Percentiles rank a stretch among this genome's conserved stretches.
Evolutionary conservation across 768 basidiomycete genomes (phyloP).

Genomic region (Pleurotus giganteus): DNA sequence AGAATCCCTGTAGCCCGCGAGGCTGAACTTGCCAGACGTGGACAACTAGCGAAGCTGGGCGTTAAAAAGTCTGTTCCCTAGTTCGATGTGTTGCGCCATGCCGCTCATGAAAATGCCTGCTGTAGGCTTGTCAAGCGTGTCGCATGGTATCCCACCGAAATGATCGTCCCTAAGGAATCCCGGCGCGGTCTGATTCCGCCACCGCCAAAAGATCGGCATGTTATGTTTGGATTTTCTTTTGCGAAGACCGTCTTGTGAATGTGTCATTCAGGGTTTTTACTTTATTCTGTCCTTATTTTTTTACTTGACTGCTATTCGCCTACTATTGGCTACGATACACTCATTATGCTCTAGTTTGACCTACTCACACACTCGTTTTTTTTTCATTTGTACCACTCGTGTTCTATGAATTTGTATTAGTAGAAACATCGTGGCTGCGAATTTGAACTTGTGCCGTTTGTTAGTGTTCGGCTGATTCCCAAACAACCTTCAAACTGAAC

Average conservation of each 20-base stretch:
- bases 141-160: slow-evolving; percentile 19
- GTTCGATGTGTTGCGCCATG: not conserved
- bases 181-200: not conserved
- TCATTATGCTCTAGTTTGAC: not conserved
- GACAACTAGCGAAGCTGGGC: not conserved
- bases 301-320: not conserved
- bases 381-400: not conserved
- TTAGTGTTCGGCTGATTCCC: slow-evolving; percentile 3
- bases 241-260: slow-evolving; percentile 16
- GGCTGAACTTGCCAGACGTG: slow-evolving; percentile 2
- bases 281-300: not conserved
- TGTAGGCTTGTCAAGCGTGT: slow-evolving; percentile 18
- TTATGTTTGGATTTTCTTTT: slow-evolving; percentile 30
- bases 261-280: slow-evolving; percentile 5
- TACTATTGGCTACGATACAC: not conserved
- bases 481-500: not conserved
- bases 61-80: slow-evolving; percentile 8
- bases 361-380: not conserved
- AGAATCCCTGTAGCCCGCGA: not conserved
- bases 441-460: slow-evolving; percentile 1
- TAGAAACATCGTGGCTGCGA: not conserved
- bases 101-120: not conserved
- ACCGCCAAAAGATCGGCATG: slow-evolving; percentile 22
- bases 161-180: slow-evolving; percentile 18
- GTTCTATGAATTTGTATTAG: slow-evolving; percentile 5